These are phyloP conservation scores for Backusella macrospora DNA, from an alignment of 192 early-diverging fungal species.

Conservation along the genomic window DNA sequence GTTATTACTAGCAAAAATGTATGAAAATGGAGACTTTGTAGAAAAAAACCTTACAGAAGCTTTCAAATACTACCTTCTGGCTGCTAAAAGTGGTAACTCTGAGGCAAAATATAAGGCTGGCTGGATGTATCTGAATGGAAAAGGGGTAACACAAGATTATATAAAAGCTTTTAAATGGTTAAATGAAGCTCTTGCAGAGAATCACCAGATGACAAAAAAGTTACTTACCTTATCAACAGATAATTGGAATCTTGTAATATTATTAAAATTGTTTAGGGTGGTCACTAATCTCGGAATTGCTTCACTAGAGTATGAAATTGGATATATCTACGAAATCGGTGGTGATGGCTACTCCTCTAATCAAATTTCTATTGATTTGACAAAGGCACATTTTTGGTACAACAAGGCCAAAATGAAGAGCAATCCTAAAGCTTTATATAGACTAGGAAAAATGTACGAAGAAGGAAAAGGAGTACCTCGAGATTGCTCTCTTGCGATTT, in stretches of 20 bases:
- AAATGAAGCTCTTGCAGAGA: background rate
- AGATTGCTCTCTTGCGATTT: no score
- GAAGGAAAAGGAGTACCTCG: no score
- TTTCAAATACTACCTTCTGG: background rate
- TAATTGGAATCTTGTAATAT: background rate
- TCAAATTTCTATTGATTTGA: no score
- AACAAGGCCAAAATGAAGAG: no score
- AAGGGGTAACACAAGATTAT: background rate
- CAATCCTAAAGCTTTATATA: no score
- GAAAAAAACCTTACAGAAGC: no score
- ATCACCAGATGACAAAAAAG: background rate
- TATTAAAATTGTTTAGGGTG: background rate
- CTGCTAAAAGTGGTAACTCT: background rate
- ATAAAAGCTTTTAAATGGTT: background rate
- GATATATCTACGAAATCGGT: background rate
- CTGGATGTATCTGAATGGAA: background rate
- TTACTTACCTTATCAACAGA: background rate
- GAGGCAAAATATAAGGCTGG: background rate
- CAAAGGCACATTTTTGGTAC: no score
- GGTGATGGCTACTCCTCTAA: no score
- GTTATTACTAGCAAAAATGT: no score
- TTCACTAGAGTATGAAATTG: background rate
- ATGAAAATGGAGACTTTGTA: no score
- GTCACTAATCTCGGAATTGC: background rate
- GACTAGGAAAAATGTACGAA: no score